Base-by-base conservation (phyloP, 257 asterid genomes). In the Primulina huaijiensis region DNA sequence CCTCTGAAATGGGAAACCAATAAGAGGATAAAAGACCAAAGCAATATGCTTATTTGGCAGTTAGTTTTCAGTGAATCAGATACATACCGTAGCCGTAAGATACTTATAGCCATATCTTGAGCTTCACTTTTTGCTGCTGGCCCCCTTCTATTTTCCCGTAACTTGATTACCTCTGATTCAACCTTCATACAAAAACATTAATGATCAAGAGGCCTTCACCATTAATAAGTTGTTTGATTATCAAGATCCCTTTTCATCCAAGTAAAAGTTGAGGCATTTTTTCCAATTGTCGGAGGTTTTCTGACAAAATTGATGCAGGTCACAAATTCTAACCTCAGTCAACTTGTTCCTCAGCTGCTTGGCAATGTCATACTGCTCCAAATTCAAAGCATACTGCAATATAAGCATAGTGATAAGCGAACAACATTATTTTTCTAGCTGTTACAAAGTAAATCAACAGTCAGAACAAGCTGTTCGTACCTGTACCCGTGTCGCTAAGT, bases 401-500 rank as follows among this genome's bases (percentile, higher is more conserved):
- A 64, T 30, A 27, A 74, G 65, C 67, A 77, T 12, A 35, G 58
- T n/a, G 46, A 65, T 25, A 50, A 77, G 76, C 40, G 74, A 43
- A 60, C 9, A 8, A 64, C 31, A 11, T 16, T 14, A 11, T 40
- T 53, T 68, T 70, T 40, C 29, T 68, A 61, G 55, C 64, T 31
- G 60, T 70, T 40, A 33, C 7, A 6, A 70, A 63, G 73, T 61
- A 33, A 14, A 53, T 33, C 30, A 74, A 62, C 43, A 20, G 58
- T 38, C 30, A 50, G 63, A 53, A 53, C 64, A 27, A 71, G 56
- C 60, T 67, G 62, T 56, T 58, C 75, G 56, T 72, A 93, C 99
- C 97, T 93, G 99, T 38, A 90, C 97, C 38, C 96, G 87, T n/a
- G 96, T 89, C 31, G 92, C 96, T 87, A 93, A 81, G 75, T 93